Evolutionary conservation across 768 basidiomycete species (phyloP).

Genomic region (Lactifluus volemus): DNA sequence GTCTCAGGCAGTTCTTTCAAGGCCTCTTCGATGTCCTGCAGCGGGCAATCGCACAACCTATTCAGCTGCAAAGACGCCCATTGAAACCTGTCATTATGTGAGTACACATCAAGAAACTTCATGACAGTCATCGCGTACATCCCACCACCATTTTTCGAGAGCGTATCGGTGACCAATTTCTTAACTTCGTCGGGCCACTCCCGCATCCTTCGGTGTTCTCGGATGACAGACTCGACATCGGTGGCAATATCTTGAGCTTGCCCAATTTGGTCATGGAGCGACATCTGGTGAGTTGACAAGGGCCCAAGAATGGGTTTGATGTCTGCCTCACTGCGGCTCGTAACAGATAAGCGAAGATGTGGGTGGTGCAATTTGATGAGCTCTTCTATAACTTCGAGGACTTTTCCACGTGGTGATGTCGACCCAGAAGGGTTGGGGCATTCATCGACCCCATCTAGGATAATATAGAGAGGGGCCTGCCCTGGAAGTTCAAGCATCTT

Average conservation of each 20-base stretch:
- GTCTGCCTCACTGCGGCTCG: neutral
- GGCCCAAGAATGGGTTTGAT: neutral
- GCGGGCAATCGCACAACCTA: neutral
- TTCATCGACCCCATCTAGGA: neutral
- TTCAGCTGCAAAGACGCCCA: neutral
- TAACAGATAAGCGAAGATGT: neutral
- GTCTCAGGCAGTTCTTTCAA: neutral
- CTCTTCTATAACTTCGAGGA: neutral
- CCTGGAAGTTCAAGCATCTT: neutral
- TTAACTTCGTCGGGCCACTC: neutral
- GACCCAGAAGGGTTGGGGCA: neutral
- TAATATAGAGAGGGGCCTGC: neutral
- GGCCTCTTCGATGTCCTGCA: neutral
- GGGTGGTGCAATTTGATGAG: neutral
- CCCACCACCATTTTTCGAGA: neutral
- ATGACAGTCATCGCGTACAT: neutral
- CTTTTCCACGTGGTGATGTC: neutral
- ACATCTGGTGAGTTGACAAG: neutral
- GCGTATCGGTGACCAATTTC: neutral
- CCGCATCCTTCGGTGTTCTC: neutral
- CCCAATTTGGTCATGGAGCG: neutral
- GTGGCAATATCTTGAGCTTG: neutral
- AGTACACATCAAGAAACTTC: neutral
- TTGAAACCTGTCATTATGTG: neutral
- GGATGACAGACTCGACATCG: neutral